phyloP scores from a whole-genome alignment of 768 basidiomycete genomes.

The Auriscalpium microsporum region DNA sequence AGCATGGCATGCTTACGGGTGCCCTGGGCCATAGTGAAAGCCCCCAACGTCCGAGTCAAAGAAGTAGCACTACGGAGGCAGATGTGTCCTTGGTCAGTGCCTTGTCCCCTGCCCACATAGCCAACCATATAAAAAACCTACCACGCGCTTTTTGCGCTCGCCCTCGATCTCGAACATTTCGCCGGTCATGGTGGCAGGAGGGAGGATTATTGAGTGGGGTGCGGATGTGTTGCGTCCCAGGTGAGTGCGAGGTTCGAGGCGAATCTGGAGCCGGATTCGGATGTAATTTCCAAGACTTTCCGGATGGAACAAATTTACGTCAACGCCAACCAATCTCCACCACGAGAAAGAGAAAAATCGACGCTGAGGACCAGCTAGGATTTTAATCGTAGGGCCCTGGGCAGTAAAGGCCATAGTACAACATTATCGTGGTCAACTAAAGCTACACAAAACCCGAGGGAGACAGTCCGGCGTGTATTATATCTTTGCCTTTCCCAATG shows the following conservation, averaged over 20 bases:
- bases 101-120: not conserved
- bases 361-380: no score
- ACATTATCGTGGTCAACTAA: not conserved
- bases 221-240: not conserved
- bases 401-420: no score
- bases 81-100: not conserved
- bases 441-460: not conserved
- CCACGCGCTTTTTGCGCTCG: conserved; percentile 83
- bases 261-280: not conserved
- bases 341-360: no score
- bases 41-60: conserved; percentile 99
- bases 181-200: conserved; percentile 18
- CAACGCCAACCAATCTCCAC: no score
- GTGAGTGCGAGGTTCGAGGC: not conserved
- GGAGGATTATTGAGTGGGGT: not conserved
- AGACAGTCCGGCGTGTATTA: conserved; percentile 20
- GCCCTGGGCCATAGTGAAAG: conserved; percentile 98
- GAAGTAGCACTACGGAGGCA: conserved; percentile 78
- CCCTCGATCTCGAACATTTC: conserved; percentile 38
- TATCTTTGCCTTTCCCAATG: conserved; percentile 59
- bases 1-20: conserved; percentile 50
- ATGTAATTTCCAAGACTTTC: no score
- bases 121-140: conserved; percentile 32
- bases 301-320: no score
- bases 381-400: no score